Conservation (phyloP, 176 grass and related monocot genomes). For the Aechmea fasciata region DNA sequence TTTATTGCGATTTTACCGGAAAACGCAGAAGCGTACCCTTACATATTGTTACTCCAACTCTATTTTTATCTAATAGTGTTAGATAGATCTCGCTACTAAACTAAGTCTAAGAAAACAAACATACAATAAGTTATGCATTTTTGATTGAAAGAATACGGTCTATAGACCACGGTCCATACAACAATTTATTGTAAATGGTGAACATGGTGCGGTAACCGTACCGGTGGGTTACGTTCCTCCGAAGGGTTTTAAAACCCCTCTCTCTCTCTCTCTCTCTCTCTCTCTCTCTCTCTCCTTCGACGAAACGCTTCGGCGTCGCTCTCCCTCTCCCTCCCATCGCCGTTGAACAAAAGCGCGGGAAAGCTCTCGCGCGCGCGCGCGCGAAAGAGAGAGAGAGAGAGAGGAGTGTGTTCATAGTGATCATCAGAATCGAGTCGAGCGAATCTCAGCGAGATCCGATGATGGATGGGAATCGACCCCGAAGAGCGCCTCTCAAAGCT, state of each 20-base stretch:
- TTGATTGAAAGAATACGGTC: no score
- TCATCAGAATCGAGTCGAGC: neutral
- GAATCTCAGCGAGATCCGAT: constrained; percentile 18
- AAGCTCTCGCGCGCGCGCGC: no score
- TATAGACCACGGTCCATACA: no score
- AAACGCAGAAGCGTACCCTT: no score
- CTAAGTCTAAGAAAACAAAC: no score
- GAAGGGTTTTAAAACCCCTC: neutral
- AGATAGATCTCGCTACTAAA: no score
- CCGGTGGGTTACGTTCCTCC: no score
- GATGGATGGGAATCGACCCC: constrained; percentile 51
- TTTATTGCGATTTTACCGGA: no score
- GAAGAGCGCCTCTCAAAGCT: constrained; percentile 45
- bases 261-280: neutral
- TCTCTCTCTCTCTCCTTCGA: neutral
- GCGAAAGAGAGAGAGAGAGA: neutral
- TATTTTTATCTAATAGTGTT: no score
- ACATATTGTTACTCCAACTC: no score
- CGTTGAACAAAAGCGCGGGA: neutral
- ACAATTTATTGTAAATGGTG: neutral
- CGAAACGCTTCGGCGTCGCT: neutral
- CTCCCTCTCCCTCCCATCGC: neutral
- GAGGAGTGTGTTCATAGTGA: neutral
- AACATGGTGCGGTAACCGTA: no score
- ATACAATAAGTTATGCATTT: no score